Evolutionary conservation across 208 protist genomes (phyloP), one percentile per base, ranked within the genome.

Genomic region (Acanthamoeba culbertsoni): DNA sequence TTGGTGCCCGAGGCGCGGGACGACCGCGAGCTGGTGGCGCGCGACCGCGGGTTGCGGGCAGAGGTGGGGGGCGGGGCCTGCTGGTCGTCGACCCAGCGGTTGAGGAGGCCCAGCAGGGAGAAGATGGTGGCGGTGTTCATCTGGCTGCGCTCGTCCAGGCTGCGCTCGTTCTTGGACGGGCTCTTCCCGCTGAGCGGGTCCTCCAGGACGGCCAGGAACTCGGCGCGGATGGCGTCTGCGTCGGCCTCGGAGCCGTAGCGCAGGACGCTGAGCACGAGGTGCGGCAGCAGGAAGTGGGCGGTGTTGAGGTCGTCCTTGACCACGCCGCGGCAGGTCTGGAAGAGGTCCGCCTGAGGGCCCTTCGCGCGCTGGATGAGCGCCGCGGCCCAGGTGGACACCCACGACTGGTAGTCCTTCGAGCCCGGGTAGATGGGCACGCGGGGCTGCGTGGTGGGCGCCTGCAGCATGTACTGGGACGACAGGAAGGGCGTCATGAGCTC

Each of bases 231-330:
- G 40, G 73, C 37, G 2, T 18, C 73, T 18, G 1, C 37, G 43
- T 84, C 73, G 10, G 48, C 73, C 23, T 84, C 73, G 8, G 28
- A n/a, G 45, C 73, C 73, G 23, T 57, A 84, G 4, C 77, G 46
- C 42, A 96, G 63, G 0, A 96, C 73, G 71, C 93, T 95, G 16
- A 94, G 46, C 7, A 96, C 86, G 4, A 96, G n/a, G 12, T 91
- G 91, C 6, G 95, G 95, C 4, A 96, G 91, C 0, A 96, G 42
- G 51, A 92, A 96, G 35, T 93, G 93, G 31, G 94, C 93, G 3
- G 92, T 94, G 23, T 91, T 91, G 51, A 96, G 53, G 62, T 96
- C 94, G 46, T 94, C 94, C 31, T 94, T 95, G 43, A 96, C 53
- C 23, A 96, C 95, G 37, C 71, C 94, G 43, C 95, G 91, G 62